Evolutionary conservation across 78 protist species (phyloP), one percentile per base, ranked within the genome.

Genomic region (Dictyostelium intermedium): DNA sequence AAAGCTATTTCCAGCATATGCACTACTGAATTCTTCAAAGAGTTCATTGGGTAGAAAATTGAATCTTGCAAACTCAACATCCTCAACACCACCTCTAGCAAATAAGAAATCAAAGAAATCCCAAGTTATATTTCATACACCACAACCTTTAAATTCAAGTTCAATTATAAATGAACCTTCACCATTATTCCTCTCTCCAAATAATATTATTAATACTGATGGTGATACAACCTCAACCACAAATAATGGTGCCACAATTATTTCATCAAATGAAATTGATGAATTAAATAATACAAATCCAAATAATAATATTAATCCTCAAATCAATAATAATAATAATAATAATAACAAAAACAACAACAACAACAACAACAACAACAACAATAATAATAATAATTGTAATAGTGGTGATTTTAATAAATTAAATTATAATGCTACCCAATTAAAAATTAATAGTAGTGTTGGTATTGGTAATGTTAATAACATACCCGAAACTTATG

Each of bases 101-200:
- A 66, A 66, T 66, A 27, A 27, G 6, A 56, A 20, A 37, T 47
- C 23, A 45, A 85, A 47, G 30, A 70, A 85, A 73, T 27, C 43
- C 7, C 77, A 50, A 61, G 86, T 82, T 56, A 8, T 82, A 60
- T 82, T 82, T 82, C 86, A 82, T 60, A 82, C 86, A 23, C 86
- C 86, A 34, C 86, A 82, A 60, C 47, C 72, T 5, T 82, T 82
- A 60, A 39, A 39, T 5, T 23, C 47, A 30, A 35, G 61, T 53
- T 34, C 43, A 13, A 37, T 83, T 0, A 37, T 66, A 83, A 41
- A 82, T 8, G 91, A 85, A 10, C 91, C 91, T 30, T 85, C 91
- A 35, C 91, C 91, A 11, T 35, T 85, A 35, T 77, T 60, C 13
- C 39, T 85, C 4, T 85, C 91, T 37, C 91, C 93, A 43, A 61